These are phyloP conservation scores for Leucoagaricus sp. DNA, from an alignment of 1,284 basidiomycete genomes.

Conservation along the genomic window DNA sequence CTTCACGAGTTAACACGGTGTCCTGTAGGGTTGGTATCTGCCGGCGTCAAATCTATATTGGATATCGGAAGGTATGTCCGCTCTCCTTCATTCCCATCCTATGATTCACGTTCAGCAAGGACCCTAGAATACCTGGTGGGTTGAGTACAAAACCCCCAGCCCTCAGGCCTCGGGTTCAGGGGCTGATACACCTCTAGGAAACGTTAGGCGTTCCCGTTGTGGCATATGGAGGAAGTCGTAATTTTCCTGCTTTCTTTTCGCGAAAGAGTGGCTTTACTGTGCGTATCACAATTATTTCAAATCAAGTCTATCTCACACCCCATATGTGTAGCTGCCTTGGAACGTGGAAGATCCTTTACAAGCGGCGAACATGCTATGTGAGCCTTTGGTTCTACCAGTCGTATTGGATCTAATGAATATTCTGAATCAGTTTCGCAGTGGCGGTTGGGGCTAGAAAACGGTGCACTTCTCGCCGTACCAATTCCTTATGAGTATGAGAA, in stretches of 20 bases:
- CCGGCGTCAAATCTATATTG: constrained; percentile 94
- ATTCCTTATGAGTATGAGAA: constrained; percentile 81
- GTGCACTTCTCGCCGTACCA: constrained; percentile 86
- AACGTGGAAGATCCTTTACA: constrained; percentile 56
- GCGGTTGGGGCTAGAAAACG: constrained; percentile 67
- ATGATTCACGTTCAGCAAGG: constrained; percentile 34
- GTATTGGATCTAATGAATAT: constrained; percentile 2
- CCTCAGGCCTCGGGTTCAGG: background rate
- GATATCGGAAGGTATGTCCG: constrained; percentile 77
- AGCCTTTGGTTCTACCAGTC: constrained; percentile 23
- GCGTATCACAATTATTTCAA: constrained; percentile 17
- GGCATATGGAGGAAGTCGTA: constrained; percentile 71
- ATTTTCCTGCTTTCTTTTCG: constrained; percentile 96
- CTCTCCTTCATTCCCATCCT: background rate
- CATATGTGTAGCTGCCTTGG: constrained; percentile 63
- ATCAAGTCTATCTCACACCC: constrained; percentile 6
- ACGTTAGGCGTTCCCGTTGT: constrained; percentile 94
- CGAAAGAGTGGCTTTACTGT: constrained; percentile 85
- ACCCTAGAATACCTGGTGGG: constrained; percentile 92
- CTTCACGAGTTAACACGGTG: constrained; percentile 82
- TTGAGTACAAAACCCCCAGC: background rate
- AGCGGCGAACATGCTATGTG: constrained; percentile 76
- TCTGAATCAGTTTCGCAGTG: constrained; percentile 52
- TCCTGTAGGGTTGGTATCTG: constrained; percentile 89
- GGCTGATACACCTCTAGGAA: constrained; percentile 58